phyloP scores from a whole-genome alignment of 208 protist genomes.

The Leishmania martiniquensis region DNA sequence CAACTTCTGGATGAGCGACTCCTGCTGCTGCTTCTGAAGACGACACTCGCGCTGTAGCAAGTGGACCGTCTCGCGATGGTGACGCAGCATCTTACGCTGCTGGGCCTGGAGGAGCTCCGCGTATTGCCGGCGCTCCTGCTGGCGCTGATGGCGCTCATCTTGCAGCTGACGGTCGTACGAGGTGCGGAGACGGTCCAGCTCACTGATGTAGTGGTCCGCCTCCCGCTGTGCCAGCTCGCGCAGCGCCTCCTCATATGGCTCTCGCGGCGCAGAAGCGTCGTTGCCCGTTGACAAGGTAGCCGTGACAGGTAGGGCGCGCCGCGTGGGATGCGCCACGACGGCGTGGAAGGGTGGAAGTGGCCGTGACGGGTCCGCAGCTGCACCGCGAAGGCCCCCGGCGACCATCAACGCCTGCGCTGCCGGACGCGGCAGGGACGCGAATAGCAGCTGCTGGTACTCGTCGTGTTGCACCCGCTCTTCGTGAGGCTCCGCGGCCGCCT shows the following conservation, averaged over 20 bases:
- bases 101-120: conserved; percentile 53
- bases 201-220: conserved; percentile 47
- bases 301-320: neutral
- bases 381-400: conserved; percentile 13
- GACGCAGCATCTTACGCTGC: conserved; percentile 36
- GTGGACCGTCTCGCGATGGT: conserved; percentile 54
- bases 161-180: conserved; percentile 43
- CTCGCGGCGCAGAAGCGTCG: neutral
- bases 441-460: neutral
- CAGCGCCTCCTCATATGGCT: conserved; percentile 25
- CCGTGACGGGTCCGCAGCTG: conserved; percentile 25
- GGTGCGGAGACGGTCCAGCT: conserved; percentile 51
- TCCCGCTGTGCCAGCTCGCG: conserved; percentile 38
- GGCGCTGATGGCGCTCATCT: conserved; percentile 51
- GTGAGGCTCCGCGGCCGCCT: neutral
- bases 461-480: neutral
- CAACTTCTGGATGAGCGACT: conserved; percentile 52
- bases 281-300: neutral
- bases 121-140: conserved; percentile 61
- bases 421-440: conserved; percentile 23
- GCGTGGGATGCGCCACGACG: conserved; percentile 32
- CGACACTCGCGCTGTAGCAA: conserved; percentile 51
- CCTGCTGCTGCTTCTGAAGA: conserved; percentile 44
- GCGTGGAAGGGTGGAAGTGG: conserved; percentile 46
- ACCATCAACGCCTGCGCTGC: conserved; percentile 21